Base-by-base conservation (phyloP, 2,329 filamentous ascomycete species). In the Fusarium tupiense region DNA sequence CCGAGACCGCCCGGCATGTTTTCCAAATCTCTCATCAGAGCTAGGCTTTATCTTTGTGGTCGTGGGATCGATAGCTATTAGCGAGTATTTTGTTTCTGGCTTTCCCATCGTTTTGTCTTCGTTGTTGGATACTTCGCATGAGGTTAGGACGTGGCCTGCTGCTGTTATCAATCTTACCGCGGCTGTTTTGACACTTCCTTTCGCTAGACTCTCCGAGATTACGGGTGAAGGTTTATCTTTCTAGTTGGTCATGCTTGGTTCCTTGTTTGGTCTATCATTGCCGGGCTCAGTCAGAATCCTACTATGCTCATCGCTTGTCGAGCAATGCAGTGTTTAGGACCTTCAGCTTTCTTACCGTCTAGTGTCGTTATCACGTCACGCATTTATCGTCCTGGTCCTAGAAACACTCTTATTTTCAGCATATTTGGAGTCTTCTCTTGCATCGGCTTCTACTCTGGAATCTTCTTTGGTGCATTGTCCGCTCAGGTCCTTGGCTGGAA, bases 51-150 rank as follows among this genome's bases (percentile, higher is more conserved):
- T 90, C 77, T 88, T 89, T 74, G 89, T 89, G 1, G 84, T 92
- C 26, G 82, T 91, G 19, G 87, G 89, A 70, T 91, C 90, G 52
- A 91, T 92, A 83, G 87, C 92, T 69, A 85, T 92, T 76, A 86
- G 88, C 75, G 93, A 95, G 83, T 95, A 92, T 82, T 93, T 92
- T 79, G 88, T 96, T 58, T 93, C 91, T 53, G 94, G 94, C 38
- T 96, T 95, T 80, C 89, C 88, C 67, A 92, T 93, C 73, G 88
- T 96, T 33, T 82, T 95, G 0, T 93, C 94, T 2, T 89, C 89
- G 0, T 81, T 96, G 7, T 85, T 90, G 17, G 79, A 81, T 17
- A 86, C 89, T 3, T 89, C 93, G 0, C 86, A 82, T 78, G 86
- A 79, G 47, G 90, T 78, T 75, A 88, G 79, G 81, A 94, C 85